Conservation (phyloP, 768 basidiomycete genomes). For the Suillus alpinus region DNA sequence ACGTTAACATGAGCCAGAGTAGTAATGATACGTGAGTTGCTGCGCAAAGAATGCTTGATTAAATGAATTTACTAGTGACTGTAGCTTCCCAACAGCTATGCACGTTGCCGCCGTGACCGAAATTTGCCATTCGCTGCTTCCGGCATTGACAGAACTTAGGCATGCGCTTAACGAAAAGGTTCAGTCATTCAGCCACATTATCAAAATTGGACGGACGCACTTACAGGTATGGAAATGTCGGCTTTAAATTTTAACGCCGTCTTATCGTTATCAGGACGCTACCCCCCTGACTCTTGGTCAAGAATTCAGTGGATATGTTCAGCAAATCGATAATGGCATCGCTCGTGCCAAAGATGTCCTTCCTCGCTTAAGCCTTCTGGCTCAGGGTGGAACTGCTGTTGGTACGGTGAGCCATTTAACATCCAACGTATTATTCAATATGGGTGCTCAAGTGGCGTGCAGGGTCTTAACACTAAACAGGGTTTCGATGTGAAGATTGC, state of each 20-base stretch:
- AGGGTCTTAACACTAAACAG: slow-evolving; percentile 96
- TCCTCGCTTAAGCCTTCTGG: slow-evolving; percentile 83
- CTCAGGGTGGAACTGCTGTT: slow-evolving; percentile 98
- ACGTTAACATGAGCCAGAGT: slow-evolving; percentile 99
- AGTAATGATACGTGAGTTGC: slow-evolving; percentile 91
- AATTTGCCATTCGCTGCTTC: slow-evolving; percentile 73
- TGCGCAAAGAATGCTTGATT: neutral
- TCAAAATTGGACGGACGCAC: slow-evolving; percentile 98
- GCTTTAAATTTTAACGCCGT: neutral
- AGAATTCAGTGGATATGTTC: slow-evolving; percentile 98
- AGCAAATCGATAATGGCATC: slow-evolving; percentile 90
- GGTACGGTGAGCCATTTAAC: slow-evolving; percentile 71
- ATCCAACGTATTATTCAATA: neutral
- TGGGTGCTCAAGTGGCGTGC: slow-evolving; percentile 11
- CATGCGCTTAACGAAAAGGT: slow-evolving; percentile 83
- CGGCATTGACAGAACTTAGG: slow-evolving; percentile 80
- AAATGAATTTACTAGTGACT: neutral
- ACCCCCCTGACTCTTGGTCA: slow-evolving; percentile 97
- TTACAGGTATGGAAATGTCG: slow-evolving; percentile 53
- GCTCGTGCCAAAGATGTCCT: slow-evolving; percentile 77
- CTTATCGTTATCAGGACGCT: slow-evolving; percentile 64
- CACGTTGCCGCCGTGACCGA: slow-evolving; percentile 95
- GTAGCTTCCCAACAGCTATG: slow-evolving; percentile 98
- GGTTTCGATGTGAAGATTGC: slow-evolving; percentile 97
- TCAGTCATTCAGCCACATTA: slow-evolving; percentile 82